phyloP scores from a whole-genome alignment of 768 basidiomycete species.

The Lentinus brumalis region DNA sequence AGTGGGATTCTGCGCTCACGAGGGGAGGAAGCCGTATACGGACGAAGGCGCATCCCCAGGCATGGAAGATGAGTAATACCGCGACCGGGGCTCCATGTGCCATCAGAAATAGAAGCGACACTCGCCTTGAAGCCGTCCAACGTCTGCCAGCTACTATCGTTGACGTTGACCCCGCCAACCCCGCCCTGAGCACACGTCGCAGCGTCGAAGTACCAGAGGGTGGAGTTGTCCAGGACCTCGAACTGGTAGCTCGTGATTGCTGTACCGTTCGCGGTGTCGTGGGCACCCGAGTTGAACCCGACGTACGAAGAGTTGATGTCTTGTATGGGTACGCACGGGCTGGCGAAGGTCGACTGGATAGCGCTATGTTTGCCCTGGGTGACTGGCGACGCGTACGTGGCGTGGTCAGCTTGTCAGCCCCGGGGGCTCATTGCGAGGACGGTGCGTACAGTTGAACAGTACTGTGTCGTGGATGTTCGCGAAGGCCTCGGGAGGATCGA shows the following conservation, averaged over 20 bases:
- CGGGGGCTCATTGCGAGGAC: conserved; percentile 8
- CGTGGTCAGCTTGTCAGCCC: too few relatives aligned
- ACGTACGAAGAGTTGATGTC: conserved; percentile 48
- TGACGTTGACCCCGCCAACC: conserved; percentile 61
- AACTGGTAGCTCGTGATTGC: conserved; percentile 44
- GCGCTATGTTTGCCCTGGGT: conserved; percentile 53
- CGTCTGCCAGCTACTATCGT: conserved; percentile 39
- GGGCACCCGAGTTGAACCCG: conserved; percentile 57
- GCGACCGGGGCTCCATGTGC: too few relatives aligned
- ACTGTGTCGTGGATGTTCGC: conserved; percentile 52
- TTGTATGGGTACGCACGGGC: conserved; percentile 52
- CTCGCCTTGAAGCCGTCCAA: conserved; percentile 39
- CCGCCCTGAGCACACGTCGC: conserved; percentile 56
- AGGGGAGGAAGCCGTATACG: too few relatives aligned
- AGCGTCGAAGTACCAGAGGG: conserved; percentile 62
- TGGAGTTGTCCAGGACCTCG: conserved; percentile 44
- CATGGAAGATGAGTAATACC: too few relatives aligned
- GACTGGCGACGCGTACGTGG: conserved; percentile 33
- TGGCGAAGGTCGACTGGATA: conserved; percentile 55
- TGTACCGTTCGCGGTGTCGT: conserved; percentile 48
- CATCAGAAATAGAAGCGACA: neutral
- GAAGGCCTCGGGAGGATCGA: conserved; percentile 42
- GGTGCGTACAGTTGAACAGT: conserved; percentile 51
- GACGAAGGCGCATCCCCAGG: too few relatives aligned
- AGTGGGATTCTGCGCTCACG: too few relatives aligned